Conservation (phyloP, 106 monocot genomes). For the Allium fistulosum region DNA sequence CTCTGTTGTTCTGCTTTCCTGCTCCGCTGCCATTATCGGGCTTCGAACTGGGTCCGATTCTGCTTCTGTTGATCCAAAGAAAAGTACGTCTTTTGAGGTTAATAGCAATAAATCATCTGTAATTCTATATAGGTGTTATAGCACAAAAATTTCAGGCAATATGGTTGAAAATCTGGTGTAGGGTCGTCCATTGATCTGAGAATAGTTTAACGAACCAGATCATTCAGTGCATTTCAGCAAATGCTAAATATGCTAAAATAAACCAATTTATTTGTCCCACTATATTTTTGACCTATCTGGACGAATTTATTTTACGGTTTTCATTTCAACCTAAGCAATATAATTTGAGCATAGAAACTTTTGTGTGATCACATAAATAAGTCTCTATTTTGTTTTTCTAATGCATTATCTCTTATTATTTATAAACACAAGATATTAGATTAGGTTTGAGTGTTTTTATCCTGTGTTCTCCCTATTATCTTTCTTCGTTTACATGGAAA, state of each 20-base stretch:
- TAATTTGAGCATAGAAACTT: background rate
- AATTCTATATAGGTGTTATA: background rate
- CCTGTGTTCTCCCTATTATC: too few species aligned
- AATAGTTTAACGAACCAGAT: background rate
- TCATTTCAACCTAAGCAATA: too few species aligned
- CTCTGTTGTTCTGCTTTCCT: conserved; percentile 48
- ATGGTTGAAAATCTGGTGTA: too few species aligned
- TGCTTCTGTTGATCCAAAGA: background rate
- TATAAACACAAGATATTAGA: too few species aligned
- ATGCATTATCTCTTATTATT: too few species aligned
- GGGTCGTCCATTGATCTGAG: too few species aligned
- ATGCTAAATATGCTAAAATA: background rate
- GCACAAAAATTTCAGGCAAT: background rate
- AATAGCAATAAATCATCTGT: background rate
- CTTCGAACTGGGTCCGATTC: conserved; percentile 9
- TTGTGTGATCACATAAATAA: background rate
- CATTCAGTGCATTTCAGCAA: background rate
- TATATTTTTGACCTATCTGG: too few species aligned
- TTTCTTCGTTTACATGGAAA: too few species aligned
- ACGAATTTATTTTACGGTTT: too few species aligned
- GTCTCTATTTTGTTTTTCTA: too few species aligned
- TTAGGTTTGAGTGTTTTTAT: too few species aligned
- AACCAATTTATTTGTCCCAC: too few species aligned
- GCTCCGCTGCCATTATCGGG: conserved; percentile 44
- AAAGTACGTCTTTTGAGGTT: background rate